phyloP scores from a whole-genome alignment of 192 early-diverging fungal species.

The Umbelopsis isabellina region DNA sequence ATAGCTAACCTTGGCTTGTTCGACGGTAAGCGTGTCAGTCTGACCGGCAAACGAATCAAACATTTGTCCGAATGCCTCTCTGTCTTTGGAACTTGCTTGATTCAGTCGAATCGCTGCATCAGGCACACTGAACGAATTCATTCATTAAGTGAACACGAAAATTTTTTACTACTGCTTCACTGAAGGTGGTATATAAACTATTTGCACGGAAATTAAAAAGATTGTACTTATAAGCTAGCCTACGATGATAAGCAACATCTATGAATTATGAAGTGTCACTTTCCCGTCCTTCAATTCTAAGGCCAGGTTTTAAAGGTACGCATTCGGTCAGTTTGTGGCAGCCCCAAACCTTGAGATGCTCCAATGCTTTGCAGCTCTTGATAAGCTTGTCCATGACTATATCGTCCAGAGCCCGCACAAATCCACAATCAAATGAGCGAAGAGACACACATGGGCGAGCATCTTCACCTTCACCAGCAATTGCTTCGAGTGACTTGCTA shows the following conservation, averaged over 20 bases:
- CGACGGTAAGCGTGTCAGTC: neutral
- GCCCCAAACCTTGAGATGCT: conserved; percentile 70
- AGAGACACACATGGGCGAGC: conserved; percentile 47
- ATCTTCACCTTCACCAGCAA: conserved; percentile 41
- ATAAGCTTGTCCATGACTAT: conserved; percentile 64
- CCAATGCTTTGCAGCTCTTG: conserved; percentile 48
- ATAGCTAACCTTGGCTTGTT: conserved; percentile 1
- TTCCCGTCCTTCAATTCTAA: conserved; percentile 59
- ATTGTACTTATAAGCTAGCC: neutral
- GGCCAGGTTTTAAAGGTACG: conserved; percentile 50
- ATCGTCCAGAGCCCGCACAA: conserved; percentile 78
- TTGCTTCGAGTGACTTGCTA: conserved; percentile 48
- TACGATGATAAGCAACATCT: neutral
- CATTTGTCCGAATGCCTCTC: neutral
- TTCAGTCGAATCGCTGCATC: neutral
- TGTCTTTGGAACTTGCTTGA: neutral
- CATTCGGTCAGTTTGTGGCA: conserved; percentile 61
- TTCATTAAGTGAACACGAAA: neutral
- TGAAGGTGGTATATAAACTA: neutral
- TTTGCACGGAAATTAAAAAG: neutral
- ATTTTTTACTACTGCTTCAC: neutral
- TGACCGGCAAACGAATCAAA: conserved; percentile 3
- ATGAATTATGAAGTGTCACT: conserved; percentile 48
- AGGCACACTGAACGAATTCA: neutral
- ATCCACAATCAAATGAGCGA: conserved; percentile 68